These are phyloP conservation scores for Ogataea hybrid DNA, from an alignment of 1,139 yeast species.

Conservation along the genomic window DNA sequence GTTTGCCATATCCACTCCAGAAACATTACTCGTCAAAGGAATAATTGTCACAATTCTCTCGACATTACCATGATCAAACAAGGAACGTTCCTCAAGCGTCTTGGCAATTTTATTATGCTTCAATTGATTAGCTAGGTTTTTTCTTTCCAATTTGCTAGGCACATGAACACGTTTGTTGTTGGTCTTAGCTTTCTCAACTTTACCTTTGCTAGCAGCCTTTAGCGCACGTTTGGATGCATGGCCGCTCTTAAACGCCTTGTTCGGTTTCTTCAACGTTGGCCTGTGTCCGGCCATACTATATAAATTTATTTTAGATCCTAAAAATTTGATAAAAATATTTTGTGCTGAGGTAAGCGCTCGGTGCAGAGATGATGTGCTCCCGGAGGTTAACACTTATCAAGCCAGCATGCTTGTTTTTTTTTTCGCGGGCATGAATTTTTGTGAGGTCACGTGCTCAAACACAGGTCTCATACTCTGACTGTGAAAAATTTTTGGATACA, in stretches of 20 bases:
- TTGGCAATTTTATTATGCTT: constrained; percentile 66
- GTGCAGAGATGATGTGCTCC: constrained; percentile 7
- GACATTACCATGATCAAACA: constrained; percentile 69
- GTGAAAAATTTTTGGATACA: constrained; percentile 14
- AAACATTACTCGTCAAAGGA: constrained; percentile 72
- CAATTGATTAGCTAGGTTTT: constrained; percentile 75
- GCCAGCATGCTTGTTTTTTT: background rate
- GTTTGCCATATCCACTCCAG: constrained; percentile 55
- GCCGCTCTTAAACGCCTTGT: constrained; percentile 85
- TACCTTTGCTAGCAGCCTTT: constrained; percentile 79
- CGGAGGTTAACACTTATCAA: no score
- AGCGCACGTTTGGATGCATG: constrained; percentile 90
- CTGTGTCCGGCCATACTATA: constrained; percentile 72
- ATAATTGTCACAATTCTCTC: constrained; percentile 81
- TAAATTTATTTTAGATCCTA: constrained; percentile 9
- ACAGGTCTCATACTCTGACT: constrained; percentile 14
- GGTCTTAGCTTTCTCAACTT: constrained; percentile 64
- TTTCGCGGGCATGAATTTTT: background rate
- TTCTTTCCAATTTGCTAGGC: constrained; percentile 68
- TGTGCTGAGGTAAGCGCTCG: constrained; percentile 8
- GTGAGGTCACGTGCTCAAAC: constrained; percentile 8
- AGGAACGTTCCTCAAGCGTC: constrained; percentile 45
- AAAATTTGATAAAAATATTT: constrained; percentile 10
- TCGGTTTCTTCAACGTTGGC: constrained; percentile 76
- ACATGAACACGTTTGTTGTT: constrained; percentile 43